Evolutionary conservation across 139 green algal genomes (phyloP).

Genomic region (Trebouxia sp.): DNA sequence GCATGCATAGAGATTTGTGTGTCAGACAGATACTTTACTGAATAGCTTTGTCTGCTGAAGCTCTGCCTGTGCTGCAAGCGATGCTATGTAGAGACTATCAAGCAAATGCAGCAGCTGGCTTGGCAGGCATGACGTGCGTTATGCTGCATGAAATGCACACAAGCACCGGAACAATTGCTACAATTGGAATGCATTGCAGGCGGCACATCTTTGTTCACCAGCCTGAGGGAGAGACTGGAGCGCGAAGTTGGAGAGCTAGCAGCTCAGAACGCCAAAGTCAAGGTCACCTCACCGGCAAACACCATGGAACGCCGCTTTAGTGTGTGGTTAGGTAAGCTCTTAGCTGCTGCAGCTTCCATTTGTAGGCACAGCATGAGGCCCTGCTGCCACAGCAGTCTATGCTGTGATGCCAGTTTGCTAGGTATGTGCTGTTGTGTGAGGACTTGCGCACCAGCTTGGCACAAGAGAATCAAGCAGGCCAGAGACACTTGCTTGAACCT

Average conservation of each 20-base stretch:
- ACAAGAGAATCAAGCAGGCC: too few relatives aligned
- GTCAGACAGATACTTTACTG: background rate
- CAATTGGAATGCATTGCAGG: too few relatives aligned
- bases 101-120: too few relatives aligned
- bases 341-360: too few relatives aligned
- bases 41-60: background rate
- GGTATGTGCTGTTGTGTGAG: too few relatives aligned
- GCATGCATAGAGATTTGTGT: background rate
- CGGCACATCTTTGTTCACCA: constrained; percentile 66
- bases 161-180: background rate
- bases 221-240: constrained; percentile 83
- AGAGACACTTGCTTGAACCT: too few relatives aligned
- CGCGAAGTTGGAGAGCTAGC: constrained; percentile 62
- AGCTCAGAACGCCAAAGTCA: constrained; percentile 72
- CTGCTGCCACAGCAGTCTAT: too few relatives aligned
- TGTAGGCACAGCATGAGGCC: too few relatives aligned
- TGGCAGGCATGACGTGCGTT: too few relatives aligned
- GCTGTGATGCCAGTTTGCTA: too few relatives aligned
- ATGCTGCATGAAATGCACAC: background rate
- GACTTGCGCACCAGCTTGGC: too few relatives aligned
- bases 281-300: constrained; percentile 77
- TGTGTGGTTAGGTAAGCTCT: constrained; percentile 80
- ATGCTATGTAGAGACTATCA: background rate
- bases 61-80: background rate
- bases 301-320: constrained; percentile 79